Conservation (phyloP, 2,329 filamentous ascomycete genomes). For the Penicillium sp. region DNA sequence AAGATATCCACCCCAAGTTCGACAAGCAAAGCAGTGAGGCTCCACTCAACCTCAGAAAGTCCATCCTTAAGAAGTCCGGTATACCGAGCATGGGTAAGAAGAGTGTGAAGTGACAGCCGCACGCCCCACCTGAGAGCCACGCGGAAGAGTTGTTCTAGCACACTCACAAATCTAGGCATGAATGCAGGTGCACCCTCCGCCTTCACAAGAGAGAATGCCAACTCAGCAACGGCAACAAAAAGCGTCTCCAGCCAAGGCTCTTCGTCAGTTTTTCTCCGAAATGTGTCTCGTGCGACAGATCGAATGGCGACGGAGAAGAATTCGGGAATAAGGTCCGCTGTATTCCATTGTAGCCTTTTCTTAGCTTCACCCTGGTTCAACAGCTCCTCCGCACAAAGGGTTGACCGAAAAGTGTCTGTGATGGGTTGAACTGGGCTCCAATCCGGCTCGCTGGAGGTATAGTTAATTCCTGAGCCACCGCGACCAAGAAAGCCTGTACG, state of each 20-base stretch:
- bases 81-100: conserved; percentile 47
- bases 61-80: conserved; percentile 45
- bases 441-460: conserved; percentile 39
- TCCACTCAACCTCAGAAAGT: conserved; percentile 44
- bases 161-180: conserved; percentile 35
- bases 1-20: conserved; percentile 50
- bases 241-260: conserved; percentile 56
- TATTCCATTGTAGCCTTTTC: conserved; percentile 32
- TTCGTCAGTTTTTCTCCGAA: conserved; percentile 50
- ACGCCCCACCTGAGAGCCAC: conserved; percentile 45
- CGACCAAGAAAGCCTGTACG: conserved; percentile 44
- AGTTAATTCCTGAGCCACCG: conserved; percentile 40
- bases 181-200: conserved; percentile 31
- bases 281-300: conserved; percentile 50
- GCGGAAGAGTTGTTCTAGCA: conserved; percentile 46
- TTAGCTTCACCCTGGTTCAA: conserved; percentile 16
- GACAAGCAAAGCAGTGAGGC: conserved; percentile 46
- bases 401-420: conserved; percentile 42
- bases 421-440: conserved; percentile 42
- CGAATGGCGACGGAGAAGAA: conserved; percentile 54
- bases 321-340: conserved; percentile 43
- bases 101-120: conserved; percentile 45
- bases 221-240: conserved; percentile 50
- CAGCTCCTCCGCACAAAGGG: conserved; percentile 35
- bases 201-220: conserved; percentile 42